Evolutionary conservation across 345 rosid genomes (phyloP), one percentile per base, ranked within the genome.

Genomic region (Eucalyptus regnans): DNA sequence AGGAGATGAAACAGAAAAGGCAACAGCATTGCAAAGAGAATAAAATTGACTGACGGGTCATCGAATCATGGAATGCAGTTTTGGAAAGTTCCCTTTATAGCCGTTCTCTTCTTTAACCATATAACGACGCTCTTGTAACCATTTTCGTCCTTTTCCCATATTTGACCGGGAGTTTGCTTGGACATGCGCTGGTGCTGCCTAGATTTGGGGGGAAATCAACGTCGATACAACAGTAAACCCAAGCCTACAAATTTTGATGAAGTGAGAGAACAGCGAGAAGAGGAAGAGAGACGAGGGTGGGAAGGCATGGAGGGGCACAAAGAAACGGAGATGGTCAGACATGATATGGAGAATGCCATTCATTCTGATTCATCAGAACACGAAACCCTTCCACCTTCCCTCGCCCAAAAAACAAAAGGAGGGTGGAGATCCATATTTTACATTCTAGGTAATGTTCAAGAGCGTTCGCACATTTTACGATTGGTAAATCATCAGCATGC

Each of bases 371-470:
- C 64, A 18, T 52, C 89, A 58, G 41, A 58, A 29, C 4, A 58
- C 17, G 7, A 44, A 25, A 11, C 25, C 76, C 44, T 6, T 31
- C 80, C 83, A 15, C 43, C 62, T 71, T 58, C 31, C 83, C 86
- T 50, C 18, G 22, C 58, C 31, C 51, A 86, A 49, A 56, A 41
- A 10, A 29, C 66, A 3, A 86, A 49, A 62, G 93, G 93, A 88
- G 96, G 93, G 91, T 93, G 96, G 96, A 90, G 64, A 86, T 86
- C 94, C 44, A 66, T 94, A 33, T 89, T 90, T 89, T 94, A 60
- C 89, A 91, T 92, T 25, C 90, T 94, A 50, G 96, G 96, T 86
- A 37, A 50, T 20, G 46, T 27, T 64, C 15, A 50, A 9, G 33
- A 16, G 18, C 37, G 84, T 33, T 76, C n/a, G 50, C 31, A 29